phyloP scores from a whole-genome alignment of 139 green algal species.

The Spirogloea muscicola region DNA sequence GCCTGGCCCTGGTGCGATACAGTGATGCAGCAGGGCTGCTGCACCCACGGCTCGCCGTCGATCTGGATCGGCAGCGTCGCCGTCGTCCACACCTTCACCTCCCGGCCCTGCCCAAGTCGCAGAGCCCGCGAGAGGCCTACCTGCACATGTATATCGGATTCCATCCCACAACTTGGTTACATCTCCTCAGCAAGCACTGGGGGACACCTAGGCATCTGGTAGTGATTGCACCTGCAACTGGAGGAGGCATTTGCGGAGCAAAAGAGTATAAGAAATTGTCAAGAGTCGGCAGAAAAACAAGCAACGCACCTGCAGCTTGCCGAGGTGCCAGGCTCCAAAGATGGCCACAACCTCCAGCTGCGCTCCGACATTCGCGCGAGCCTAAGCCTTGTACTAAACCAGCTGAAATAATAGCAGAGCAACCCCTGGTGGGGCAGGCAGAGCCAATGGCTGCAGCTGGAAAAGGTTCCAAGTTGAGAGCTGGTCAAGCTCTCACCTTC shows the following conservation, averaged over 20 bases:
- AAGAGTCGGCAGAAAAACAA: not conserved
- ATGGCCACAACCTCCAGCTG: conserved; percentile 76
- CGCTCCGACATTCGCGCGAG: too few relatives aligned
- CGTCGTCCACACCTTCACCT: conserved; percentile 61
- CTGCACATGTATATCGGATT: too few relatives aligned
- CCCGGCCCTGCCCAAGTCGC: conserved; percentile 60
- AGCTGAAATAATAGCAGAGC: too few relatives aligned
- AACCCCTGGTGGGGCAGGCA: too few relatives aligned
- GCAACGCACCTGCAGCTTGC: conserved; percentile 63
- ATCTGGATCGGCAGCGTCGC: conserved; percentile 51
- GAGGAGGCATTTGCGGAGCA: not conserved
- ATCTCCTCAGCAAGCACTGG: too few relatives aligned
- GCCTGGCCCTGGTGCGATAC: conserved; percentile 38
- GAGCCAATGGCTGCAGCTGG: too few relatives aligned
- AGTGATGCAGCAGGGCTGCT: conserved; percentile 44
- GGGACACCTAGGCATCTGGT: too few relatives aligned
- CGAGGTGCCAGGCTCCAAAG: conserved; percentile 68
- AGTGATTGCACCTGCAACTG: conserved; percentile 20
- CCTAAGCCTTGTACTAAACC: too few relatives aligned
- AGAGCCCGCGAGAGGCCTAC: conserved; percentile 50
- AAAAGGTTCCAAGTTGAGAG: too few relatives aligned
- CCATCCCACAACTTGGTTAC: too few relatives aligned
- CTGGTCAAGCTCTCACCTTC: too few relatives aligned
- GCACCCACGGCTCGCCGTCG: conserved; percentile 76
- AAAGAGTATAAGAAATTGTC: not conserved